phyloP scores from a whole-genome alignment of 768 basidiomycete species.

The Auricularia sp. region DNA sequence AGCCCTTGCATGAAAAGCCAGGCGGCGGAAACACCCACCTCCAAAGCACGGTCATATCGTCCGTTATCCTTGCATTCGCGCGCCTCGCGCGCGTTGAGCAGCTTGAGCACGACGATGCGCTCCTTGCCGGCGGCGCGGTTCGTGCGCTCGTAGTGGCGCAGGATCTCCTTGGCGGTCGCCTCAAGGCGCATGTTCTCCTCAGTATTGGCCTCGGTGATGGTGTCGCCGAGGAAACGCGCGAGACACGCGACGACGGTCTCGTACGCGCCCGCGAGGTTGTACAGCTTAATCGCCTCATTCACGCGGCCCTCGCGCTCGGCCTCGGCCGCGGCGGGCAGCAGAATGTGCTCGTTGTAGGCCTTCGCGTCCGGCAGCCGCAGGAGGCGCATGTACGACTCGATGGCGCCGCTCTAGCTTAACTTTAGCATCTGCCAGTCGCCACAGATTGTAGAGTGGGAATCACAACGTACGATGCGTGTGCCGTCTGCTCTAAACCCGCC shows the following conservation, averaged over 20 bases:
- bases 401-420: slow-evolving; percentile 59
- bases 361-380: slow-evolving; percentile 58
- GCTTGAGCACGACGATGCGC: slow-evolving; percentile 59
- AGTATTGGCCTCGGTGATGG: slow-evolving; percentile 43
- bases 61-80: slow-evolving; percentile 65
- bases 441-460: not conserved
- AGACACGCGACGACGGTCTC: slow-evolving; percentile 79
- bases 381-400: slow-evolving; percentile 73
- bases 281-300: slow-evolving; percentile 87
- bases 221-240: slow-evolving; percentile 77
- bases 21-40: slow-evolving; percentile 40
- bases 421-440: not conserved
- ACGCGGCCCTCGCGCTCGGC: slow-evolving; percentile 78
- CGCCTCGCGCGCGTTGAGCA: slow-evolving; percentile 75
- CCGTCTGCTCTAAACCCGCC: slow-evolving; percentile 90
- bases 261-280: slow-evolving; percentile 90
- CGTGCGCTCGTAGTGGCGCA: slow-evolving; percentile 70
- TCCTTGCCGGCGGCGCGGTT: slow-evolving; percentile 65
- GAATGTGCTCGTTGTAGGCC: slow-evolving; percentile 73
- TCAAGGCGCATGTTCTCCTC: slow-evolving; percentile 63
- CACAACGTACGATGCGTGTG: slow-evolving; percentile 64
- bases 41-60: slow-evolving; percentile 66
- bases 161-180: slow-evolving; percentile 65
- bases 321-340: slow-evolving; percentile 70
- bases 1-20: not conserved